Evolutionary conservation across 257 asterid species (phyloP).

Genomic region (Solanum microdontum): DNA sequence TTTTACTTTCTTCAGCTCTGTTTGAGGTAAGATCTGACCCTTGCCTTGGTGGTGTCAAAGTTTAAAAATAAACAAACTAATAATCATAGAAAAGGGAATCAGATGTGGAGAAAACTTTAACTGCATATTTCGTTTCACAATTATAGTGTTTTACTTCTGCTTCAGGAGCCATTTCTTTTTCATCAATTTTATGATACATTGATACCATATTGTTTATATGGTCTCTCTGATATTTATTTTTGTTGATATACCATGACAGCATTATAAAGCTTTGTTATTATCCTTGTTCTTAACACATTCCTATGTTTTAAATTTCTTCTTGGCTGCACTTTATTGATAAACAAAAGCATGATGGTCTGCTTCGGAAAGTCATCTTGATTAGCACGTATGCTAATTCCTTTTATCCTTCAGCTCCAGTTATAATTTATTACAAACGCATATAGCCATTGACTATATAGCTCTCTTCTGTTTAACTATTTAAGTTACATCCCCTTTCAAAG

Average conservation of each 20-base stretch:
- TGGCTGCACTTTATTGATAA: background rate
- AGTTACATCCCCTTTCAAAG: background rate
- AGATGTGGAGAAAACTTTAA: background rate
- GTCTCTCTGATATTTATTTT: background rate
- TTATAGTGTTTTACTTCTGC: background rate
- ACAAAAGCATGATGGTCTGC: background rate
- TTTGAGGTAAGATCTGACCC: background rate
- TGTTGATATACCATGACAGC: background rate
- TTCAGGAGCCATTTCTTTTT: background rate
- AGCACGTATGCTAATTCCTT: background rate
- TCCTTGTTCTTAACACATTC: background rate
- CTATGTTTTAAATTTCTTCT: background rate
- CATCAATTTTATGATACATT: background rate
- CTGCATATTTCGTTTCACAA: background rate
- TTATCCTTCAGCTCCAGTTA: background rate
- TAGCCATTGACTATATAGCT: background rate
- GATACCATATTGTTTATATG: background rate
- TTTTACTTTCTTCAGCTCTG: background rate
- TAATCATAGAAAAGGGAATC: background rate
- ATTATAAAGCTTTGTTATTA: background rate
- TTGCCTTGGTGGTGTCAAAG: background rate
- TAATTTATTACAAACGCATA: background rate
- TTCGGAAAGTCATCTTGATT: background rate
- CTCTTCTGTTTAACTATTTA: background rate
- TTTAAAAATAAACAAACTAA: background rate